Conservation (phyloP, 1,284 basidiomycete genomes). For the Ganoderma multipileum region DNA sequence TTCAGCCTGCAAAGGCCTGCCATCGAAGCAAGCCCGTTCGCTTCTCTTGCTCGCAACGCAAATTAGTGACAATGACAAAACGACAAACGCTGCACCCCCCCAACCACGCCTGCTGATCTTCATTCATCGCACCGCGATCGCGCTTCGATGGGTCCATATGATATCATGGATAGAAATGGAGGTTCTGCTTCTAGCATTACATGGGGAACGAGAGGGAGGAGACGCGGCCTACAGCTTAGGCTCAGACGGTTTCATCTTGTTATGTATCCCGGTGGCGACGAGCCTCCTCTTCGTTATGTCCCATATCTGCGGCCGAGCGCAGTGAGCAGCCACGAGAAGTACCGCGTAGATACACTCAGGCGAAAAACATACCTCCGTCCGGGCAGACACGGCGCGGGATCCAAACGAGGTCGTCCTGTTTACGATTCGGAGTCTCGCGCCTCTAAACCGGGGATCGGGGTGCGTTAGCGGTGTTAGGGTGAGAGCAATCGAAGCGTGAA, state of each 20-base stretch:
- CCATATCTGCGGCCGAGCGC: neutral
- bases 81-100: too few relatives aligned
- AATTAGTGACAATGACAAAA: too few relatives aligned
- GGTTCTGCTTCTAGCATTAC: too few relatives aligned
- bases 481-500: neutral
- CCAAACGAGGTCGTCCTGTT: neutral
- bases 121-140: too few relatives aligned
- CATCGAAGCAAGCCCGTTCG: too few relatives aligned
- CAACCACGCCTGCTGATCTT: too few relatives aligned
- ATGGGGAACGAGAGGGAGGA: too few relatives aligned
- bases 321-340: neutral
- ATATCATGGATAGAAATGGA: too few relatives aligned
- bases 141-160: too few relatives aligned
- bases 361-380: neutral
- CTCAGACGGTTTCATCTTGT: neutral
- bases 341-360: too few relatives aligned
- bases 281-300: constrained; percentile 5
- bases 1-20: too few relatives aligned
- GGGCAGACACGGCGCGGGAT: neutral
- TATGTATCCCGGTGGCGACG: neutral
- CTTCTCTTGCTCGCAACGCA: too few relatives aligned
- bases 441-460: neutral
- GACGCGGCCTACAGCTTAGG: neutral
- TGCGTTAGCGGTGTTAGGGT: neutral
- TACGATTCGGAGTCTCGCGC: neutral